Evolutionary conservation across 345 rosid species (phyloP).

Genomic region (Populus alba): DNA sequence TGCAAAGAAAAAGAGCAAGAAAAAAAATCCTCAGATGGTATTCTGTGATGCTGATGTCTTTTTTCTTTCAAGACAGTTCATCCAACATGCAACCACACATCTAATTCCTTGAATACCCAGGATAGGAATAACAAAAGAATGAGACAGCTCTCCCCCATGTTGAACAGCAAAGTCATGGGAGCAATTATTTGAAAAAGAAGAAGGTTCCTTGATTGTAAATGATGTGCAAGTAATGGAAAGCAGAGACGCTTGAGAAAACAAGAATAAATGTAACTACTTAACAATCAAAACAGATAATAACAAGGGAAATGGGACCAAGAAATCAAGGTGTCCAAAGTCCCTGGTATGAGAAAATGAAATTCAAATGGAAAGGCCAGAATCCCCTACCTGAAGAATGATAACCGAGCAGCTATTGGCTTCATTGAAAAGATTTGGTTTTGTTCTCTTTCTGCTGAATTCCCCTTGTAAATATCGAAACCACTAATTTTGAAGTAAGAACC

Average conservation of each 20-base stretch:
- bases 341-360: not conserved
- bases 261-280: not conserved
- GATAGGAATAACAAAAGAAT: not conserved
- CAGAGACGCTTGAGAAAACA: not conserved
- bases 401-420: slow-evolving; percentile 58
- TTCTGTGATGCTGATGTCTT: not conserved
- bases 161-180: not conserved
- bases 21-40: not conserved
- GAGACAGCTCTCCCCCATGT: not conserved
- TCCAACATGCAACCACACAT: not conserved
- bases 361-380: slow-evolving; percentile 18
- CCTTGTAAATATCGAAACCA: slow-evolving; percentile 63
- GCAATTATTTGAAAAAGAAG: not conserved
- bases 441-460: slow-evolving; percentile 42
- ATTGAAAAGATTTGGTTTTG: slow-evolving; percentile 44
- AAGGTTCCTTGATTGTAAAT: not conserved
- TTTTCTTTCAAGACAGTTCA: not conserved
- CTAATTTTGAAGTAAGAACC: slow-evolving; percentile 46
- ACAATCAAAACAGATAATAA: not conserved
- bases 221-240: not conserved
- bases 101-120: not conserved
- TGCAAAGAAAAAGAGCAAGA: not conserved
- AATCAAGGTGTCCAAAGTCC: not conserved
- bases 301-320: not conserved
- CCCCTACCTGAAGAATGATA: slow-evolving; percentile 63